These are phyloP conservation scores for Verticillium nubilum DNA, from an alignment of 2,329 filamentous ascomycete species.

Conservation along the genomic window DNA sequence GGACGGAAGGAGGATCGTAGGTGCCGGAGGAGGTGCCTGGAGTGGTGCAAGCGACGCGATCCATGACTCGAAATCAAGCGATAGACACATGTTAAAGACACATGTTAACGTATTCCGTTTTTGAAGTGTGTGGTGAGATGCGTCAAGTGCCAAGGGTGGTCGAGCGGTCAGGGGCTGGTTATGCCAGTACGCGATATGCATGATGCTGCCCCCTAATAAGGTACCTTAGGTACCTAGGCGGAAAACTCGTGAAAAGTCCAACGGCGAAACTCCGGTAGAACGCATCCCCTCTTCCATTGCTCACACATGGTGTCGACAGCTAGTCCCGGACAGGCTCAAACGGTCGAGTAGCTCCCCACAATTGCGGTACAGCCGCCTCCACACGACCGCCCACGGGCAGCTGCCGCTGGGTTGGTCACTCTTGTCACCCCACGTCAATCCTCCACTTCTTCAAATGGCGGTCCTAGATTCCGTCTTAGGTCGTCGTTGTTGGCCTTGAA, in stretches of 20 bases:
- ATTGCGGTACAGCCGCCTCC: slow-evolving; percentile 1
- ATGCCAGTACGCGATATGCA: no score
- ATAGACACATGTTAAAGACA: background rate
- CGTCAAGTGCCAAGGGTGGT: background rate
- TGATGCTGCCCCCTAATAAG: no score
- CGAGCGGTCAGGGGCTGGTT: background rate
- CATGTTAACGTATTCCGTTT: background rate
- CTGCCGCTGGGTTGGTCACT: background rate
- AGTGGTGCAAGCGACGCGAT: background rate
- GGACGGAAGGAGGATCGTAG: background rate
- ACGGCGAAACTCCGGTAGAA: background rate
- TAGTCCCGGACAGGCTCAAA: background rate
- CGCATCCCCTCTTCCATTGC: background rate
- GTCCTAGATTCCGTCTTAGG: slow-evolving; percentile 4
- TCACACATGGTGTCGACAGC: background rate
- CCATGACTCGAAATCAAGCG: background rate
- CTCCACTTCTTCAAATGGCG: slow-evolving; percentile 2
- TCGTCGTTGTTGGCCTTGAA: background rate
- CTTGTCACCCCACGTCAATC: slow-evolving; percentile 2
- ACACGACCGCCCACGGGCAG: slow-evolving; percentile 3
- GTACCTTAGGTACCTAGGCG: background rate
- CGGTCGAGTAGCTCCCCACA: background rate
- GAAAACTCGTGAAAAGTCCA: background rate
- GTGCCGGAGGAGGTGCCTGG: background rate
- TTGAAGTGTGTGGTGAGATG: background rate